phyloP scores from a whole-genome alignment of 2,329 filamentous ascomycete species.

The Botrytis cinerea region DNA sequence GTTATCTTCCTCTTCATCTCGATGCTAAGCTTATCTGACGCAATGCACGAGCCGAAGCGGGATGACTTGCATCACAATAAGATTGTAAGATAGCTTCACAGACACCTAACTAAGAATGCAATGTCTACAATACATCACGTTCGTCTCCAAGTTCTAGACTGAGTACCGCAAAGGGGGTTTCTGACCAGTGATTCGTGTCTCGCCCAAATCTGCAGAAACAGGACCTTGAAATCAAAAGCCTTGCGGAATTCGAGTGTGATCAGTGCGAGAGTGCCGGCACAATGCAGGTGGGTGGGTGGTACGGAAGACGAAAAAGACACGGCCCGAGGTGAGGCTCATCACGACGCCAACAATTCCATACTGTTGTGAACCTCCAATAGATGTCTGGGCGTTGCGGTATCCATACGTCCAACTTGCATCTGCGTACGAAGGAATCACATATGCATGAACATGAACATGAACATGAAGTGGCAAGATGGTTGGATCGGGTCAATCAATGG shows the following conservation, averaged over 20 bases:
- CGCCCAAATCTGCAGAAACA: not conserved
- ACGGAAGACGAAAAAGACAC: not conserved
- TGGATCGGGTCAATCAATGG: not conserved
- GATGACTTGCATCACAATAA: not conserved
- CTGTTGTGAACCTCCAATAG: not conserved
- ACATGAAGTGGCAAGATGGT: not conserved
- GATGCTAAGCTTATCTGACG: not conserved
- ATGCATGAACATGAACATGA: not conserved
- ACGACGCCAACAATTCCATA: not conserved
- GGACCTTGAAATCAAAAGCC: not conserved
- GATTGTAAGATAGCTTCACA: not conserved
- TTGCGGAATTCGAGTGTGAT: not conserved
- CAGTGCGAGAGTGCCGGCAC: not conserved
- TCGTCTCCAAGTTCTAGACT: not conserved
- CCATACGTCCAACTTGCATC: not conserved
- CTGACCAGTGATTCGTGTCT: not conserved
- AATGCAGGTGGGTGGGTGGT: not conserved
- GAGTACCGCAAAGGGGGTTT: not conserved
- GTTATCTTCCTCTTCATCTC: not conserved
- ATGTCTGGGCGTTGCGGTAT: not conserved
- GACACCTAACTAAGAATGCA: not conserved
- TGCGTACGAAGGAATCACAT: not conserved
- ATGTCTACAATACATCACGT: not conserved
- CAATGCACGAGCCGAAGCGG: not conserved
- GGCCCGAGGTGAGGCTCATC: not conserved